Conservation (phyloP, 2,329 filamentous ascomycete genomes). For the Scedosporium minutisporum region DNA sequence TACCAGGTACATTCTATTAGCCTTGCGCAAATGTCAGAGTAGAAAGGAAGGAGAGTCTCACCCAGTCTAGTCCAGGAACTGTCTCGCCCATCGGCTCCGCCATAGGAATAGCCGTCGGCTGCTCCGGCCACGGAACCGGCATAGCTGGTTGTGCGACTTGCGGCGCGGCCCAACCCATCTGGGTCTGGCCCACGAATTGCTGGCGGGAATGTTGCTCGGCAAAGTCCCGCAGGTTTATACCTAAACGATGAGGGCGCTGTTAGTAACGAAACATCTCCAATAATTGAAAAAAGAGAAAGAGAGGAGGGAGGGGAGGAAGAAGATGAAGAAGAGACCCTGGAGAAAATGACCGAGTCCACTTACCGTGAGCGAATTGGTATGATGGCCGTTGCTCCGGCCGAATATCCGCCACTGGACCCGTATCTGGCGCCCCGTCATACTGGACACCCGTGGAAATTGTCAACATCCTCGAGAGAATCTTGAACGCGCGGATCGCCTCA, state of each 20-base stretch:
- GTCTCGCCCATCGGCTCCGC: conserved; percentile 1
- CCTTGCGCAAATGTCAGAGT: neutral
- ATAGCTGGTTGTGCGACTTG: neutral
- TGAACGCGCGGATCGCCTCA: conserved; percentile 20
- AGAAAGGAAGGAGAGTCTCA: conserved; percentile 1
- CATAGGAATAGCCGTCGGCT: neutral
- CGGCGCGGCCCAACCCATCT: neutral
- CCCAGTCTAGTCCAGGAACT: conserved; percentile 8
- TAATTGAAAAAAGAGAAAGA: neutral
- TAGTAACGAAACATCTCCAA: neutral
- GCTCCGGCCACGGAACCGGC: neutral
- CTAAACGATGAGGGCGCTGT: neutral
- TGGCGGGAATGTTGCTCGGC: conserved; percentile 2
- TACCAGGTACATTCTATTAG: neutral
- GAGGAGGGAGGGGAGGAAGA: neutral
- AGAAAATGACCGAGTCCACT: neutral
- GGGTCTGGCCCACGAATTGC: neutral
- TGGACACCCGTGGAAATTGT: conserved; percentile 15
- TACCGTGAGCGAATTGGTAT: conserved; percentile 9
- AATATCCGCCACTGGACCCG: neutral
- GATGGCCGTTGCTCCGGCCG: conserved; percentile 4
- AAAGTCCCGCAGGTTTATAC: conserved; percentile 7
- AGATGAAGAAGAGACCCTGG: neutral
- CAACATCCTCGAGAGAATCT: conserved; percentile 22
- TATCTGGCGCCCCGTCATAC: conserved; percentile 13